Evolutionary conservation across 139 green algal species (phyloP).

Genomic region (Tetraselmis chui): DNA sequence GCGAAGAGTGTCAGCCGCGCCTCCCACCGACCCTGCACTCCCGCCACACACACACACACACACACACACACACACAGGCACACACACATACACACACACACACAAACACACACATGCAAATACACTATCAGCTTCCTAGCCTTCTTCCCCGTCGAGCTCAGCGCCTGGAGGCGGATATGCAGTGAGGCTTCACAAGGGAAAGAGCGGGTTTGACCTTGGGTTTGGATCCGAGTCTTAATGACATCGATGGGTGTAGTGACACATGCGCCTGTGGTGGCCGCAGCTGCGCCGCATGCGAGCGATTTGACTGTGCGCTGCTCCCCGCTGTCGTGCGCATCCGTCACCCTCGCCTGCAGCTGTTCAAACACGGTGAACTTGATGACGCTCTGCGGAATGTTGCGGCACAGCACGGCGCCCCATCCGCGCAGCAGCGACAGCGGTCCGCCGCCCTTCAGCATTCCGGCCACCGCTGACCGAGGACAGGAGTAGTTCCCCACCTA

Average conservation of each 20-base stretch:
- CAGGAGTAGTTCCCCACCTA: constrained; percentile 25
- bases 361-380: constrained; percentile 39
- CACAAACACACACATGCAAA: too few relatives aligned
- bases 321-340: not conserved
- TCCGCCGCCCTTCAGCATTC: constrained; percentile 29
- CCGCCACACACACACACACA: not conserved
- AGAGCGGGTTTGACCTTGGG: constrained; percentile 19
- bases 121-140: too few relatives aligned
- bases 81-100: too few relatives aligned
- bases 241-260: constrained; percentile 47
- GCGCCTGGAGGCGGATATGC: too few relatives aligned
- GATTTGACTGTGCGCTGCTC: constrained; percentile 1
- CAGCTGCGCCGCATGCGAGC: constrained; percentile 26
- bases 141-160: too few relatives aligned
- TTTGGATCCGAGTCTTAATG: constrained; percentile 44
- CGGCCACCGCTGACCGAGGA: not conserved
- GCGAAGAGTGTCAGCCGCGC: constrained; percentile 7
- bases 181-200: too few relatives aligned
- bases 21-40: not conserved
- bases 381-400: constrained; percentile 38
- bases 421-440: constrained; percentile 26
- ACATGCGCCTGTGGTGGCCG: constrained; percentile 36
- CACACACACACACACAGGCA: too few relatives aligned
- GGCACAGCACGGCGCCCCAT: constrained; percentile 34
- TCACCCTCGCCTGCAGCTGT: constrained; percentile 12